phyloP scores from a whole-genome alignment of 345 rosid species.

The Lepidium aucheri region DNA sequence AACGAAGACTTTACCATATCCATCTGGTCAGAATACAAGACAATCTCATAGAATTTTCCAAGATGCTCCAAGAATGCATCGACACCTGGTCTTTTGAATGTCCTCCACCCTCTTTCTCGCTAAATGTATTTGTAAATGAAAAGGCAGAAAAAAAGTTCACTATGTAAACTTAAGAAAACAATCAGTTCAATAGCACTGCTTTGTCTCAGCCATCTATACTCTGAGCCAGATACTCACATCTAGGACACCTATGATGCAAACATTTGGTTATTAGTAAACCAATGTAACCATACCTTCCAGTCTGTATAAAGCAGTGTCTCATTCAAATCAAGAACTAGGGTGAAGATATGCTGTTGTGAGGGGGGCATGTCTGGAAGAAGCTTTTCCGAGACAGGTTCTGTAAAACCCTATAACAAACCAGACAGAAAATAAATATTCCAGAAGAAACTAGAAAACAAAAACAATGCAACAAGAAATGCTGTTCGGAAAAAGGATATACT shows the following conservation, averaged over 20 bases:
- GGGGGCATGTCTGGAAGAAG: conserved; percentile 99
- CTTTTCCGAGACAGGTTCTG: conserved; percentile 93
- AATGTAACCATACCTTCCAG: conserved; percentile 62
- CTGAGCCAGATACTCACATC: neutral
- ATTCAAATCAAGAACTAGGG: conserved; percentile 90
- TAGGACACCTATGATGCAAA: neutral
- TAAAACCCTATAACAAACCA: conserved; percentile 48
- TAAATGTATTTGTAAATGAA: conserved; percentile 19
- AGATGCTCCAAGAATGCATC: conserved; percentile 95
- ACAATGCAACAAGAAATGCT: neutral
- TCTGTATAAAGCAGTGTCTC: conserved; percentile 87
- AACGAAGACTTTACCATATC: conserved; percentile 48
- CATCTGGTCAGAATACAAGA: conserved; percentile 78
- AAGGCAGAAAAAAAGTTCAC: neutral
- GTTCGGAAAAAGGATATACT: conserved; percentile 30
- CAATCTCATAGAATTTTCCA: conserved; percentile 69
- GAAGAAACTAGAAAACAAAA: neutral
- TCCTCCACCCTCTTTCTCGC: conserved; percentile 99
- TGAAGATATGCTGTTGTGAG: conserved; percentile 69
- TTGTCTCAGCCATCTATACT: neutral
- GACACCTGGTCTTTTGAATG: conserved; percentile 97
- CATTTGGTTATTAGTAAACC: neutral
- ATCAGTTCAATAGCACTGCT: no score
- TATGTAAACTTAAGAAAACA: neutral
- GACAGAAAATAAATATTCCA: neutral